A percentile compares a stretch with the other conserved stretches of the same genome.
Conservation (phyloP, 2,329 filamentous ascomycete genomes). For the Xylaria arbuscula region DNA sequence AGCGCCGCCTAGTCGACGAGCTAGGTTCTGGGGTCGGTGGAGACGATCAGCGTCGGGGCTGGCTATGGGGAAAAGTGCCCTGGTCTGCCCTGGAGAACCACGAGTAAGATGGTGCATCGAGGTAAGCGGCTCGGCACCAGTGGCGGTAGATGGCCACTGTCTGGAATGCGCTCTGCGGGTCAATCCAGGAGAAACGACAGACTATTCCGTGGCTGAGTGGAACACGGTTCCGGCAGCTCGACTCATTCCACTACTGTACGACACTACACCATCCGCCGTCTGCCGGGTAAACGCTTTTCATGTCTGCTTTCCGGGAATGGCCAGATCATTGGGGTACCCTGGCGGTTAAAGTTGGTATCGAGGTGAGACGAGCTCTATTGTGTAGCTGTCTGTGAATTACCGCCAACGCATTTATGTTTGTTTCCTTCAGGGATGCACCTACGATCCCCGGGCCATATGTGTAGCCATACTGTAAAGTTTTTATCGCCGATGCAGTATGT, state of each 20-base stretch:
- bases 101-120: not conserved
- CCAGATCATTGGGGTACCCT: not conserved
- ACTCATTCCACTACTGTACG: constrained; percentile 17
- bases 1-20: not conserved
- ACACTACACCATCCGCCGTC: constrained; percentile 22
- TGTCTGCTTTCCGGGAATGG: constrained; percentile 8
- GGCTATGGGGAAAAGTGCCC: constrained; percentile 39
- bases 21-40: constrained; percentile 26
- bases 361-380: not conserved
- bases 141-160: constrained; percentile 44
- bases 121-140: constrained; percentile 43
- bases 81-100: constrained; percentile 31
- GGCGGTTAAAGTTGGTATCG: not conserved
- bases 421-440: not conserved
- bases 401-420: not conserved
- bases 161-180: constrained; percentile 37
- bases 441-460: not conserved
- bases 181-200: constrained; percentile 31
- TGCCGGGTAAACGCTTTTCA: constrained; percentile 44
- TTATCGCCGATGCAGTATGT: not conserved
- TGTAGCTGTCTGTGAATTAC: not conserved
- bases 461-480: not conserved
- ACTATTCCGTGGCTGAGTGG: constrained; percentile 6
- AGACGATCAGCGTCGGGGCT: constrained; percentile 28
- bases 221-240: constrained; percentile 35